Base-by-base conservation (phyloP, 2,329 filamentous ascomycete species). In the Hymenoscyphus linearis region DNA sequence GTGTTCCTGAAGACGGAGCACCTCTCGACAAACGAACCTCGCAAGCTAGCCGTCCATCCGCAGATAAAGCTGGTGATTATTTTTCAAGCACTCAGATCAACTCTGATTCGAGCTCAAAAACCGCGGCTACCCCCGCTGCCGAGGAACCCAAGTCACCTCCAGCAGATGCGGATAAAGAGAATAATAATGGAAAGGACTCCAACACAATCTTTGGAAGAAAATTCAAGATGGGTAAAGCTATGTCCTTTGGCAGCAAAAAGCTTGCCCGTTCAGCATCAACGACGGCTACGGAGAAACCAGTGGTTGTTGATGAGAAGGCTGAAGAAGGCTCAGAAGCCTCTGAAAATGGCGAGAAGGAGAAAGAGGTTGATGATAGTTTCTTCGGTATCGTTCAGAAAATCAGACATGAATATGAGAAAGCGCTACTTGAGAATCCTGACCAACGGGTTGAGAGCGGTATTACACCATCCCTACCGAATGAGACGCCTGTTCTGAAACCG, bases 241-340 rank as follows among this genome's bases (percentile, higher is more conserved):
- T 83, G 78, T 86, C 87, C 0, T 92, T 93, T 70, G 87, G 88
- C 67, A 88, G 87, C 70, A 97, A 96, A 79, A 96, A 96, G 75
- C 80, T 93, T 14, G 86, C 86, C 13, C 84, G 91, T 16, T 87
- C 87, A 2, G 79, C 82, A 3, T 87, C 87, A 3, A 22, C 31
- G 31, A 83, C 84, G 0, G 82, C 82, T 5, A 83, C 88, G 3
- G 85, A 89, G 62, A 96, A 95, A 73, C 86, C 90, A 0, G 83
- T 84, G 1, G 80, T 86, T 0, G 80, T 85, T 0, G 90, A 95
- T 67, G 91, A 96, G 71, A 93, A 92, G 74, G 84, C 83, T 1
- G 89, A 87, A 55, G 72, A 74, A 72, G 74, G 64, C 65, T 85
- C 82, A 0, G 84, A 86, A 63, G 80, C 82, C 2, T 85, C 83